Evolutionary conservation across 2,329 filamentous ascomycete genomes (phyloP).

Genomic region (Fusarium nygamai): DNA sequence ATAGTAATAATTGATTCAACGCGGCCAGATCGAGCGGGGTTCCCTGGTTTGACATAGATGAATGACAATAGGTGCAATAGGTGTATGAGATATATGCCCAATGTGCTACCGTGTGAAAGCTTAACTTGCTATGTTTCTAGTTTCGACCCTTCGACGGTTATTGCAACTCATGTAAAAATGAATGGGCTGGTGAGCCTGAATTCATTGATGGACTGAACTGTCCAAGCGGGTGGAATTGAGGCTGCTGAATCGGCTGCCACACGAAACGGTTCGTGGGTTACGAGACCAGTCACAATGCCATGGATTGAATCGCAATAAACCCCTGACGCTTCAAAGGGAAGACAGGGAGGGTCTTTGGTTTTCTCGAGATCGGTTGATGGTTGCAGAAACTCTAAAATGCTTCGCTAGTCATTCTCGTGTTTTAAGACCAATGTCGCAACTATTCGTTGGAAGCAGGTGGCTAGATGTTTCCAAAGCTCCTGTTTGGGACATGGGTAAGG

Average conservation of each 20-base stretch:
- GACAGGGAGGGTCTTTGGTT: neutral
- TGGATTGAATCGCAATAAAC: conserved; percentile 30
- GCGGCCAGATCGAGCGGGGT: conserved; percentile 1
- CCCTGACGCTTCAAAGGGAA: conserved; percentile 20
- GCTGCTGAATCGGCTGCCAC: conserved; percentile 33
- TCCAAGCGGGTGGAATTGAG: conserved; percentile 33
- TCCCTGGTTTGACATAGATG: neutral
- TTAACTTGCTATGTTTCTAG: neutral
- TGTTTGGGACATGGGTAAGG: conserved; percentile 2
- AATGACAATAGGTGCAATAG: conserved; percentile 3
- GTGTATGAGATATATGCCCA: neutral
- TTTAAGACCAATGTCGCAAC: conserved; percentile 31
- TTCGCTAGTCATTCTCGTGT: conserved; percentile 24
- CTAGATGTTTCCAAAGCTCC: neutral
- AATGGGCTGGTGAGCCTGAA: neutral
- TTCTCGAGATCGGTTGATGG: neutral
- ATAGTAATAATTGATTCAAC: neutral
- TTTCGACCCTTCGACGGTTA: conserved; percentile 3
- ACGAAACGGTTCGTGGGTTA: conserved; percentile 32
- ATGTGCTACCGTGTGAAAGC: neutral
- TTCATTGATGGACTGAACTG: conserved; percentile 9
- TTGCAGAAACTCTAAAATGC: neutral
- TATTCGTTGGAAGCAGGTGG: conserved; percentile 22
- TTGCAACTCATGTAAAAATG: conserved; percentile 12
- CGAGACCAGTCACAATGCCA: conserved; percentile 21